Base-by-base conservation (phyloP, 2,329 filamentous ascomycete species). In the Cryphonectria japonica region DNA sequence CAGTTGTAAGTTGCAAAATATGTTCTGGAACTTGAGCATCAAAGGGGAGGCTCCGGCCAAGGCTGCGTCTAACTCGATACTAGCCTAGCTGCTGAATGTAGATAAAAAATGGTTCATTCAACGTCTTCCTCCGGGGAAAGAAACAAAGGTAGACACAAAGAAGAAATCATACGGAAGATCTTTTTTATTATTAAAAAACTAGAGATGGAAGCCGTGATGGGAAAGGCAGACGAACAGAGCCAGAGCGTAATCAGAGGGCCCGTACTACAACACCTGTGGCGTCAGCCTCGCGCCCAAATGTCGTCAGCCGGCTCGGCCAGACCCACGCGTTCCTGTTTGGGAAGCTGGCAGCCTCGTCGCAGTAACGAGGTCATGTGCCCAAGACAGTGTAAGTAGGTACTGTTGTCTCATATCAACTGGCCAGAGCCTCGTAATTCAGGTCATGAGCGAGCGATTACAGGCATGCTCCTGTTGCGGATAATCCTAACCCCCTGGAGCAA, bases 311-410 rank as follows among this genome's bases (percentile, higher is more conserved):
- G 22, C 26, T n/a, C n/a, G 32, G 32, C 22, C 37, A 22, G 50
- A 46, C 16, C 46, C 46, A 32, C 13, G 37, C 46, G 11, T n/a
- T 59, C 65, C 52, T 11, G 54, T 67, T 67, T 22, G 64, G 64
- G 65, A 59, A 67, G 52, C 39, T 26, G 65, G 37, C 52, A 67
- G 65, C 65, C 65, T 67, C 65, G 65, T 29, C 50, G 37, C 29
- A 66, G 5, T 14, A 59, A 11, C n/a, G 52, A 39, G 32, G 50
- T 60, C 52, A 39, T 11, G 61, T 22, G 65, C 32, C 14, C 46
- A 32, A 9, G 5, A 6, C 3, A 1, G n/a, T 11, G 34, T 13
- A 26, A 37, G 6, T 39, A 39, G 39, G 59, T 34, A 39, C 34
- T 61, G 14, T 3, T n/a, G n/a, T 50, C 46, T 34, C 54, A 32